Base-by-base conservation (phyloP, 228 moss, liverwort and hornwort species). In the Sphagnum magellanicum region DNA sequence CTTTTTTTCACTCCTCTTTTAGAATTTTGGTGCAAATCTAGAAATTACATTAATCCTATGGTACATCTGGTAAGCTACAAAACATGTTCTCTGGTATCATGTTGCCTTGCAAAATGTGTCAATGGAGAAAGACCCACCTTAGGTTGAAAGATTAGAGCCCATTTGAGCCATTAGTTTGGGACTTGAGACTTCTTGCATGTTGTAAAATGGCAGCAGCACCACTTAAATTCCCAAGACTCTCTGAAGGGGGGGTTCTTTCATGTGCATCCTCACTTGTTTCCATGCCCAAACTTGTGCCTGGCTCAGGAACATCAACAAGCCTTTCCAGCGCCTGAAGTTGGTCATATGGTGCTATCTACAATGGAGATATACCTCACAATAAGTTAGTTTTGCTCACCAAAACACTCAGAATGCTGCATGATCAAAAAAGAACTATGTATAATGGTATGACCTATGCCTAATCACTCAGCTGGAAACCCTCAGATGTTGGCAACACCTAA, bases 261-360 rank as follows among this genome's bases (percentile, higher is more conserved):
- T 63, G 16, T 32, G 13, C 50, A 9, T 46, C 52, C n/a, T 32
- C 47, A n/a, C 53, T 57, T 63, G 63, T 76, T 65, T 62, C 57
- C 68, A 15, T 32, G 8, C 79, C 73, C 10, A 61, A 16, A 63
- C 69, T 51, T 1, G 64, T 59, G 50, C 67, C 65, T 61, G 82
- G 74, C 65, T 88, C 88, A 68, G 83, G 81, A 15, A 76, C 83
- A 81, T 97, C 91, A 63, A 97, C 93, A 66, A 97, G 73, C 14
- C 97, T 78, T 85, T 97, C 97, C 73, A 93, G 60, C 71, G 80
- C 72, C 12, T 88, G 86, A 70, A 91, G 73, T 70, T 92, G 97
- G 67, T 97, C 97, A 50, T 88, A 93, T 0, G 97, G 92, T 72
- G 93, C 97, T 51, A 91, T 91, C 91, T 95, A 88, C 78, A 76